These are phyloP conservation scores for Lasiodiplodia theobromae DNA, from an alignment of 2,329 filamentous ascomycete genomes.

Conservation along the genomic window DNA sequence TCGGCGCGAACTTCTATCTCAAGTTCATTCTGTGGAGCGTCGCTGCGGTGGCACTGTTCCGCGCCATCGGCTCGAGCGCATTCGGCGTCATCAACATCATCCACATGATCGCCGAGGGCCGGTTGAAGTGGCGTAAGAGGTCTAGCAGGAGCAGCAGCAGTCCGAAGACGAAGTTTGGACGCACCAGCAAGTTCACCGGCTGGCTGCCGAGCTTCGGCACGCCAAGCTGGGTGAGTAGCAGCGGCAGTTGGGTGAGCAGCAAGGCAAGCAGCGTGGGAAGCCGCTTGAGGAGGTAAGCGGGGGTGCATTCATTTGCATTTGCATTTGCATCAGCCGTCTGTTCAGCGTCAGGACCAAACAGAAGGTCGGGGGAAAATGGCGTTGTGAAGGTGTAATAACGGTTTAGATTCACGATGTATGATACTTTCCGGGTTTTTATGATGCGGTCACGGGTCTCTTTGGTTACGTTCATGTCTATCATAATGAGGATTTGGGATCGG, in stretches of 20 bases:
- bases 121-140: constrained; percentile 64
- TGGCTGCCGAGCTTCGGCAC: constrained; percentile 11
- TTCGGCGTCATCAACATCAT: constrained; percentile 86
- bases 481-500: not conserved
- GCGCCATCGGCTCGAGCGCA: constrained; percentile 79
- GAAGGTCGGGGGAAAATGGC: not conserved
- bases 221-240: constrained; percentile 17
- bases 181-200: constrained; percentile 3
- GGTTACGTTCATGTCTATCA: not conserved
- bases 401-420: constrained; percentile 17
- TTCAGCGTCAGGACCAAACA: not conserved
- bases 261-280: constrained; percentile 21
- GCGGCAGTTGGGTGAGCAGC: constrained; percentile 27
- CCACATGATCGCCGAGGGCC: constrained; percentile 85
- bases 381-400: not conserved
- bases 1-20: constrained; percentile 87
- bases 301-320: no score
- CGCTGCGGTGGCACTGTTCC: constrained; percentile 83
- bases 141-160: not conserved
- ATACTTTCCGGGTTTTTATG: constrained; percentile 5
- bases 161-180: constrained; percentile 9
- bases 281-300: constrained; percentile 5
- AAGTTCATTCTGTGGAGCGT: constrained; percentile 94
- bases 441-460: constrained; percentile 7
- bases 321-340: not conserved